Evolutionary conservation across 108 stramenopile species (phyloP), one percentile per base, ranked within the genome.

Genomic region (Asterionellopsis glacialis): DNA sequence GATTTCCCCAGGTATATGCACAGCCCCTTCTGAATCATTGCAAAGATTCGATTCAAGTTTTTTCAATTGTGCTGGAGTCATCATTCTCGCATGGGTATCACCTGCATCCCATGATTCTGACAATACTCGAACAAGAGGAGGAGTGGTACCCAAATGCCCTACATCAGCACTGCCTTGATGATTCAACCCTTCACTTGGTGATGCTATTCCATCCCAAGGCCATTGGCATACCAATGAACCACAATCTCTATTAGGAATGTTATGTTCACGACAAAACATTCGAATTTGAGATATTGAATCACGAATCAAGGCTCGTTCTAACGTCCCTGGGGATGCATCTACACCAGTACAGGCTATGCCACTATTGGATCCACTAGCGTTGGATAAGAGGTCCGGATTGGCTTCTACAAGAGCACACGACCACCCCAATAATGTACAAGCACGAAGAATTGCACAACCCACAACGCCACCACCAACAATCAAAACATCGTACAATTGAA

Each of bases 381-480:
- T 67, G 2, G 78, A 45, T 45, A 79, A 66, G 39, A 93, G 49
- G 54, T 88, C 74, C 1, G 63, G 23, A 39, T 83, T 66, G 16
- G 58, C 47, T 66, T 93, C 91, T 24, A 93, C 58, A 28, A 93
- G 45, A 25, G 71, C 68, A 41, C 77, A 78, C 19, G 63, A 67
- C 64, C 67, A 79, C 11, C 86, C 87, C n/a, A 64, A 11, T 12
- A 84, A 70, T 33, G 85, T 79, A 7, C 81, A 79, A 2, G 79
- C 60, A 16, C 85, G 75, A 39, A 85, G 62, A 26, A 87, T 69
- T 0, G 88, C 69, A 16, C 81, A 58, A 16, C 91, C 91, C 0
- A 93, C 82, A 3, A 93, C 85, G 11, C 91, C 91, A 4, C 91
- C 91, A 5, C 91, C 91, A 19, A 93, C 70, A 12, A 93, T 67